Evolutionary conservation across 73 alveolate species (phyloP).

Genomic region (Urostyla sp.): DNA sequence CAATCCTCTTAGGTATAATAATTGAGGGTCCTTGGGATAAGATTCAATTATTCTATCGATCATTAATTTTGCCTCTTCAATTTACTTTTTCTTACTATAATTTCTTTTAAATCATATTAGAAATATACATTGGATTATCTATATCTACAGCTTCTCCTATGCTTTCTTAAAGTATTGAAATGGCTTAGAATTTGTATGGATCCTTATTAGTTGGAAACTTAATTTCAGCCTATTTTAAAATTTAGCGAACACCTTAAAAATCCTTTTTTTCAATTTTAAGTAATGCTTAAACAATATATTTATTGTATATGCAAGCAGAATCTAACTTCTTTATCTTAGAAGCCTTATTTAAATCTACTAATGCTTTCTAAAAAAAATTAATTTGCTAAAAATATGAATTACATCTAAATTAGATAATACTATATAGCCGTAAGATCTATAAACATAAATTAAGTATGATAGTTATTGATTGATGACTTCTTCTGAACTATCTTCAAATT

Average conservation of each 20-base stretch:
- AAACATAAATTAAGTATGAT: conserved; percentile 18
- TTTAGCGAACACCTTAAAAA: conserved; percentile 16
- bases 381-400: neutral
- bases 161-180: conserved; percentile 13
- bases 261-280: conserved; percentile 45
- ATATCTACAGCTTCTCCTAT: conserved; percentile 37
- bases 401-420: conserved; percentile 39
- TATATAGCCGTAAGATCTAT: conserved; percentile 55
- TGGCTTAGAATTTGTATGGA: conserved; percentile 50
- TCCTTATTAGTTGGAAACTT: conserved; percentile 61
- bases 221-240: conserved; percentile 12
- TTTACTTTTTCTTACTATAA: conserved; percentile 14
- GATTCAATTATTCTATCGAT: conserved; percentile 19
- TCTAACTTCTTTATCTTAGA: conserved; percentile 46
- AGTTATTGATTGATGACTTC: neutral
- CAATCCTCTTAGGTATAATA: conserved; percentile 43
- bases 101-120: neutral
- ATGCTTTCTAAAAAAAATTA: conserved; percentile 47
- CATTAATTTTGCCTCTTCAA: conserved; percentile 12
- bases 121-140: conserved; percentile 39
- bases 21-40: conserved; percentile 38
- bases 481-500: neutral
- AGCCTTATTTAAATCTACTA: conserved; percentile 44
- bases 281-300: conserved; percentile 50
- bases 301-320: conserved; percentile 60